Conservation (phyloP, 257 asterid species). For the Anisodus tanguticus region DNA sequence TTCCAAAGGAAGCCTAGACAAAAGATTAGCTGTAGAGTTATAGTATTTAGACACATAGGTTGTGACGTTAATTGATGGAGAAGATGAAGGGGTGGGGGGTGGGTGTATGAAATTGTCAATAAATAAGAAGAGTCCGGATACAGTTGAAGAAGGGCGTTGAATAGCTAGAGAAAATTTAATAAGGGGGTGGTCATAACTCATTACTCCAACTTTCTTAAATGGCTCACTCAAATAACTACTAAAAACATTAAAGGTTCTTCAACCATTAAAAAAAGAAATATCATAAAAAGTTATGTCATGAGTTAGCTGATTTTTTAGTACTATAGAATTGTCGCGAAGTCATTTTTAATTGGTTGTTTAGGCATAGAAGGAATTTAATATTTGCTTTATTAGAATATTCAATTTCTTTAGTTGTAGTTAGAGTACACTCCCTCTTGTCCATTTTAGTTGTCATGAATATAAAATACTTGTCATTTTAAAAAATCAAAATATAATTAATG, state of each 20-base stretch:
- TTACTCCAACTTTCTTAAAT: slow-evolving; percentile 51
- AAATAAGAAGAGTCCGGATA: slow-evolving; percentile 45
- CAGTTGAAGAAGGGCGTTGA: slow-evolving; percentile 45
- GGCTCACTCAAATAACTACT: slow-evolving; percentile 42
- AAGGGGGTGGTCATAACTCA: slow-evolving; percentile 39
- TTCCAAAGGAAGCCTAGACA: slow-evolving; percentile 34
- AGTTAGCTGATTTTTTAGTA: background rate
- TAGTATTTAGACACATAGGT: slow-evolving; percentile 36
- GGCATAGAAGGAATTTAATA: background rate
- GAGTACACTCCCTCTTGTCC: background rate
- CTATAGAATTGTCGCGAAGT: background rate
- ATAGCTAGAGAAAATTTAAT: slow-evolving; percentile 46
- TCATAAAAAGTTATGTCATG: background rate
- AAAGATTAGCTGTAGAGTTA: slow-evolving; percentile 39
- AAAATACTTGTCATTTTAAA: background rate
- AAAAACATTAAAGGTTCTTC: slow-evolving; percentile 38
- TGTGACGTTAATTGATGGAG: slow-evolving; percentile 40
- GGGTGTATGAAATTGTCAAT: slow-evolving; percentile 27
- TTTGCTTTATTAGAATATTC: background rate
- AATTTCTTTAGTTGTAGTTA: background rate
- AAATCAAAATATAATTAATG: background rate
- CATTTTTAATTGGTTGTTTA: background rate
- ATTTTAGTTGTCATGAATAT: background rate
- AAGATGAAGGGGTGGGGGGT: background rate
- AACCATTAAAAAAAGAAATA: slow-evolving; percentile 13